Base-by-base conservation (phyloP, 2,329 filamentous ascomycete species). In the Ophiosphaerella korrae region DNA sequence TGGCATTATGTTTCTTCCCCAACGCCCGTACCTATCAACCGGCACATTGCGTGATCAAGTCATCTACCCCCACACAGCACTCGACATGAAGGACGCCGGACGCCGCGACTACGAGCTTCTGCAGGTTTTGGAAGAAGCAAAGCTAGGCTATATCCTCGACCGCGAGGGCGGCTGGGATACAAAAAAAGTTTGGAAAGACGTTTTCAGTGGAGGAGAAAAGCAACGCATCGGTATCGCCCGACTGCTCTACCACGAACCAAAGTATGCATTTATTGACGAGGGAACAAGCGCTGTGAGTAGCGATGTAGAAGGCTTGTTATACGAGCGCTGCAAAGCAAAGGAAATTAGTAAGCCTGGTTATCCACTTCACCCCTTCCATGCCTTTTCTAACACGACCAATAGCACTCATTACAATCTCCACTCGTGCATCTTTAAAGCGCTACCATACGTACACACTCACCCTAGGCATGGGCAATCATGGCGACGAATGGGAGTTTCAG, bases 1-100 rank as follows among this genome's bases (percentile, higher is more conserved):
- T 59, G 94, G 94, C 52, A 96, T 99, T 77, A 97, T 99, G 92
- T 97, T 99, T 76, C 82, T 99, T 9, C 94, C 94, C 0, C 94
- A 99, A 73, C 84, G 93, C 13, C 92, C 93, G 0, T 97, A 97
- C 67, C 84, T 97, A 31, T 93, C 88, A 71, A 89, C 93, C 18
- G 94, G 94, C 32, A 97, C 94, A 1, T 80, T 97, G 8, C 88
- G 94, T 23, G 95, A 99, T 66, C 95, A 99, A 76, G 91, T 99
- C 66, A 97, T 97, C 69, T 99, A 99, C 64, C 94, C 94, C 0
- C 92, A 99, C 64, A 93, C 91, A 6, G 93, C 96, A 70, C 79
- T 92, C 36, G 94, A 99, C 66, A 97, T 99, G 94, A 87, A 86
- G 26, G 87, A 90, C 52, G 87, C 88, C 55, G 86, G 88, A 13